A percentile compares a stretch with the other conserved stretches of the same genome.
These are phyloP conservation scores for Annulohypoxylon stygium DNA, from an alignment of 495 filamentous ascomycete genomes.

Conservation along the genomic window DNA sequence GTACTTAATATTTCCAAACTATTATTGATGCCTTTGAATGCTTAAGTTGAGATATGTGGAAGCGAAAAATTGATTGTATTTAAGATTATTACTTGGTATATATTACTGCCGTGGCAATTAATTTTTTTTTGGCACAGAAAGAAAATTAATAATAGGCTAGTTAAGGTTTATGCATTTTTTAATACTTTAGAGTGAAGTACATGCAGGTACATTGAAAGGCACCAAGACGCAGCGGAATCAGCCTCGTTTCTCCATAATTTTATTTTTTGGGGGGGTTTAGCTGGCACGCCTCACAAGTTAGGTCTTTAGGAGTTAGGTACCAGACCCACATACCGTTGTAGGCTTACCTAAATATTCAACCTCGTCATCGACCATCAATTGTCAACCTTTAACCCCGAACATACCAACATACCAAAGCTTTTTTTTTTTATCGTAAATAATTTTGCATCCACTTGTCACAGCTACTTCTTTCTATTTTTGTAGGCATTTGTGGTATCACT, in stretches of 20 bases:
- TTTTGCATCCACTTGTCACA: not conserved
- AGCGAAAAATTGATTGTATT: too few relatives aligned
- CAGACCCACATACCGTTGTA: not conserved
- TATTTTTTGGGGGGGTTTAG: not conserved
- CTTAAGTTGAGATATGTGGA: too few relatives aligned
- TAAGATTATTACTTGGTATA: too few relatives aligned
- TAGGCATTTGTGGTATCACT: not conserved
- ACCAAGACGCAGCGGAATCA: not conserved
- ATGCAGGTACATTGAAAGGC: conserved; percentile 3
- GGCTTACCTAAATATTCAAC: conserved; percentile 18
- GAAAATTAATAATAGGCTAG: too few relatives aligned
- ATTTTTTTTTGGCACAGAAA: too few relatives aligned
- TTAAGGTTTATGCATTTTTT: too few relatives aligned
- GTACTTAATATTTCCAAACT: too few relatives aligned
- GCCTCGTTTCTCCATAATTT: not conserved
- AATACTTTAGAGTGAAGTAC: not conserved
- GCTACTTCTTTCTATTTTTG: not conserved
- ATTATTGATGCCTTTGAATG: too few relatives aligned
- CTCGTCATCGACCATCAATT: conserved; percentile 12
- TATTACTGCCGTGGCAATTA: too few relatives aligned
- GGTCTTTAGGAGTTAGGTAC: not conserved
- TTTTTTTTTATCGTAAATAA: not conserved
- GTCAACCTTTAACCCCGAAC: not conserved
- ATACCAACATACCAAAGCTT: not conserved
- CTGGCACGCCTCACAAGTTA: not conserved